These are phyloP conservation scores for Iris macrosiphon DNA, from an alignment of 106 monocot species.

Conservation along the genomic window DNA sequence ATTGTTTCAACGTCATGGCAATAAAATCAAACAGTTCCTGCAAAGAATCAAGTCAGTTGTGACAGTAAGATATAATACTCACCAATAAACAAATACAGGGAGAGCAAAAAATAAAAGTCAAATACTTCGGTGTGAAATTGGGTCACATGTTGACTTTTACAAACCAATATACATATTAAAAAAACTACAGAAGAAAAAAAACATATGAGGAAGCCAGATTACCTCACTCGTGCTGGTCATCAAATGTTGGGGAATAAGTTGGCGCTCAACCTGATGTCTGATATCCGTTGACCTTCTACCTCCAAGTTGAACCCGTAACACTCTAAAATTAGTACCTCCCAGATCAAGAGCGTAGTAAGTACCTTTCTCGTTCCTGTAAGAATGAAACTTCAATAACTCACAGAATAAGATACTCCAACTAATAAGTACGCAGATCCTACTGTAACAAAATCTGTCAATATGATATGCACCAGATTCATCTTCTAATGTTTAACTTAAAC, in stretches of 20 bases:
- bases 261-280: slow-evolving; percentile 27
- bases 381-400: too few relatives aligned
- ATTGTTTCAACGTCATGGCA: slow-evolving; percentile 30
- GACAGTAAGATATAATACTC: too few relatives aligned
- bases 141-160: too few relatives aligned
- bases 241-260: slow-evolving; percentile 49
- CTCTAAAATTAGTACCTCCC: slow-evolving; percentile 69
- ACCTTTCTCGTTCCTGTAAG: slow-evolving; percentile 63
- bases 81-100: too few relatives aligned
- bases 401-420: too few relatives aligned
- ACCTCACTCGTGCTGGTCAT: slow-evolving; percentile 57
- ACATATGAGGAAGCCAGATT: neutral
- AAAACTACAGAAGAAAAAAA: neutral
- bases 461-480: too few relatives aligned
- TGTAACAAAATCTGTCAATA: too few relatives aligned
- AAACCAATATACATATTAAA: too few relatives aligned
- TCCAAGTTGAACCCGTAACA: slow-evolving; percentile 55
- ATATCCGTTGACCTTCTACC: slow-evolving; percentile 34
- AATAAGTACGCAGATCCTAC: too few relatives aligned
- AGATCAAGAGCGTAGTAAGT: slow-evolving; percentile 66
- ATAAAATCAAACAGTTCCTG: slow-evolving; percentile 70
- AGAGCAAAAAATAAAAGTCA: too few relatives aligned
- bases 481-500: too few relatives aligned
- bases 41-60: neutral
- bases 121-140: too few relatives aligned